Evolutionary conservation across 805 yeast species (phyloP).

Genomic region (Lipomyces chichibuensis): DNA sequence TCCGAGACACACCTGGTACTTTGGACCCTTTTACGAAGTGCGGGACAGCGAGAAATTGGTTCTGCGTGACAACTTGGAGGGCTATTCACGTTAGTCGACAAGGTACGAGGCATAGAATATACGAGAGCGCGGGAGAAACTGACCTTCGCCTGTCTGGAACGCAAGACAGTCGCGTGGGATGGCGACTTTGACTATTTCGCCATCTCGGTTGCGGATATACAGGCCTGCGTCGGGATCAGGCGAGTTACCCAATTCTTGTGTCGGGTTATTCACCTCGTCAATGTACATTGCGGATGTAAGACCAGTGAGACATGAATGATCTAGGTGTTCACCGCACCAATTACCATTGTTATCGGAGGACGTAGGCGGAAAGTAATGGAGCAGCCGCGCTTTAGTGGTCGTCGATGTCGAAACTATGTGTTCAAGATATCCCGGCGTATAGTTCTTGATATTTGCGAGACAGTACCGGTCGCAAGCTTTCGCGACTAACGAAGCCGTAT

Average conservation of each 20-base stretch:
- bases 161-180: constrained; percentile 61
- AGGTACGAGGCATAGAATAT: neutral
- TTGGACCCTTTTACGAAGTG: constrained; percentile 57
- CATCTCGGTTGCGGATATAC: constrained; percentile 53
- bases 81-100: constrained; percentile 40
- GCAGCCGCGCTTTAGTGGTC: constrained; percentile 59
- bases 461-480: constrained; percentile 53
- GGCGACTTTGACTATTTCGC: constrained; percentile 52
- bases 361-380: constrained; percentile 55
- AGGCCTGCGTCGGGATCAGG: constrained; percentile 57
- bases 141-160: constrained; percentile 59
- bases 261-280: constrained; percentile 44
- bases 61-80: constrained; percentile 54
- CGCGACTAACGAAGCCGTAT: constrained; percentile 56
- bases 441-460: constrained; percentile 38
- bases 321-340: constrained; percentile 68
- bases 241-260: constrained; percentile 40
- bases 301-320: constrained; percentile 64
- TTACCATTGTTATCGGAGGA: constrained; percentile 41
- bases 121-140: neutral
- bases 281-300: constrained; percentile 58
- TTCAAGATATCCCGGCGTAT: constrained; percentile 48
- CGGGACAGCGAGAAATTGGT: constrained; percentile 59
- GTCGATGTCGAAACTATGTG: constrained; percentile 54
- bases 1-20: constrained; percentile 49